Evolutionary conservation across 257 asterid species (phyloP), one percentile per base, ranked within the genome.

Genomic region (Petrea volubilis): DNA sequence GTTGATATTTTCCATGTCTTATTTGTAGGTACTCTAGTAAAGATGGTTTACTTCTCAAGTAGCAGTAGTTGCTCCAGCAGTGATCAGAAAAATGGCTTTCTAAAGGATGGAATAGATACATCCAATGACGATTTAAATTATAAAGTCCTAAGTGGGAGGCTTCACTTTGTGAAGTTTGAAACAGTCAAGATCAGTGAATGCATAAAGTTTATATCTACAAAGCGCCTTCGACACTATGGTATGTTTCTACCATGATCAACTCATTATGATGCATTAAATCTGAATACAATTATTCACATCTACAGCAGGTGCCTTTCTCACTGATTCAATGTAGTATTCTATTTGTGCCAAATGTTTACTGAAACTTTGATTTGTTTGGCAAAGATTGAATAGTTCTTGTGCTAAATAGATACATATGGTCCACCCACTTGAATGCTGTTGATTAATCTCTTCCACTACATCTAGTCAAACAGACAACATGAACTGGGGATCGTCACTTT

Each of bases 1-100:
- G 33, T 28, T 75, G 29, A 72, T 74, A 21, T 14, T 38, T 57
- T 38, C 44, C 28, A 13, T 64, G 63, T 25, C 38, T 61, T 50
- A 57, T 72, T 9, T 72, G 55, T 73, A 93, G 98, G 98, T 59
- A 70, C 98, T 71, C 93, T 92, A 24, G 78, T 92, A 77, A 92
- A 92, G 84, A 68, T 89, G 79, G 97, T 86, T 40, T 91, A 84
- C 85, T 86, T 91, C 81, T 74, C 86, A 28, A 67, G 83, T 60
- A 72, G 75, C 59, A 66, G 70, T 72, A 50, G 60, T 52, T 41
- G 73, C 61, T 49, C 67, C 25, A 36, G 31, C 20, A 78, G 61
- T 64, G 79, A 60, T 71, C 61, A 49, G 63, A 29, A 27, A 40
- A 29, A 56, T n/a, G 67, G 65, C 72, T 46, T 59, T 59, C 21